These are phyloP conservation scores for Cutaneotrichosporon curvatum DNA, from an alignment of 1,284 basidiomycete genomes.

Conservation along the genomic window DNA sequence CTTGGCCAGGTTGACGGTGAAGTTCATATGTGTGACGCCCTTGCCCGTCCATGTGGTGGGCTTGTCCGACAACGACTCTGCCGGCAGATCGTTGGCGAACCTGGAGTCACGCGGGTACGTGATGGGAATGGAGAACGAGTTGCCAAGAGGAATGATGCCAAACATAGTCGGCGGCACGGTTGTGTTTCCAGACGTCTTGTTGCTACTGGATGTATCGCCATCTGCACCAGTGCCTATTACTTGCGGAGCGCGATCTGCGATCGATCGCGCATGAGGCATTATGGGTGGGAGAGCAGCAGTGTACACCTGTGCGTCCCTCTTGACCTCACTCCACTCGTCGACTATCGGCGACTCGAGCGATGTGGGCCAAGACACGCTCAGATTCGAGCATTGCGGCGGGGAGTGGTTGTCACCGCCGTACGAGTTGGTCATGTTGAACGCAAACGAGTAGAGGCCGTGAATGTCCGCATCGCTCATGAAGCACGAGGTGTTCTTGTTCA, in stretches of 20 bases:
- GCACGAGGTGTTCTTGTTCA: constrained; percentile 22
- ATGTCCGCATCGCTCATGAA: constrained; percentile 34
- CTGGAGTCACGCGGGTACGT: constrained; percentile 26
- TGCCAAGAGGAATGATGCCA: constrained; percentile 43
- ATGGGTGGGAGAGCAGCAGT: too few relatives aligned
- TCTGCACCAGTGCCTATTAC: too few relatives aligned
- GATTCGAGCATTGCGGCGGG: constrained; percentile 41
- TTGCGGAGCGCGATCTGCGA: too few relatives aligned
- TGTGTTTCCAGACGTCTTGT: constrained; percentile 31
- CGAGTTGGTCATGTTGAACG: constrained; percentile 35
- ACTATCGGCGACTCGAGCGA: constrained; percentile 23
- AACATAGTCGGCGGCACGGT: constrained; percentile 42
- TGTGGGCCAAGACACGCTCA: constrained; percentile 41
- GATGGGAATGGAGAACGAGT: constrained; percentile 41
- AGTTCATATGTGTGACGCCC: constrained; percentile 38
- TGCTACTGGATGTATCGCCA: constrained; percentile 11
- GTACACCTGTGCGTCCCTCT: too few relatives aligned
- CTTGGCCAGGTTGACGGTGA: constrained; percentile 39
- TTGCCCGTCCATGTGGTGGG: constrained; percentile 35
- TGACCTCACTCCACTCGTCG: too few relatives aligned
- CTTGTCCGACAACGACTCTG: constrained; percentile 23
- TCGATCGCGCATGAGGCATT: too few relatives aligned
- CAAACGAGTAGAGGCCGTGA: constrained; percentile 37
- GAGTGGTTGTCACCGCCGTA: constrained; percentile 9
- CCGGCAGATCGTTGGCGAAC: constrained; percentile 28